A percentile compares a stretch with the other conserved stretches of the same genome.
phyloP scores from a whole-genome alignment of 2,329 filamentous ascomycete species.

The Chrysoporthe cubensis region DNA sequence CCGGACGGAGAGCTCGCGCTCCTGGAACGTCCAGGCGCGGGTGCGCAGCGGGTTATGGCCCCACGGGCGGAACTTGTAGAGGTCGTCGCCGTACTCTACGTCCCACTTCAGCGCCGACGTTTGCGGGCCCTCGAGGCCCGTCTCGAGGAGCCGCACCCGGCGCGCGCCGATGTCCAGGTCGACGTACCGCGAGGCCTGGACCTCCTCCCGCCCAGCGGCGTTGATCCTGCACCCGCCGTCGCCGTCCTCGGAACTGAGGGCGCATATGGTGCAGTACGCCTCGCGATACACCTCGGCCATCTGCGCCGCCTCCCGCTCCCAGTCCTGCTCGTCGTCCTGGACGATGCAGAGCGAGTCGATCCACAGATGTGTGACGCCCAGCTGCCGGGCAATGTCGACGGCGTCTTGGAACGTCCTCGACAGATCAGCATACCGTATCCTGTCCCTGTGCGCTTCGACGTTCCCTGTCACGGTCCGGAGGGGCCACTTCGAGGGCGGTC shows the following conservation, averaged over 20 bases:
- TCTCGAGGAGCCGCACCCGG: not conserved
- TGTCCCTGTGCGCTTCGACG: not conserved
- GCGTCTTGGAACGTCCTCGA: slow-evolving; percentile 30
- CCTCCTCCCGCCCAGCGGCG: not conserved
- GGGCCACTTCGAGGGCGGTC: slow-evolving; percentile 13
- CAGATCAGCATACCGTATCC: slow-evolving; percentile 15
- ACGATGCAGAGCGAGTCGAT: slow-evolving; percentile 31
- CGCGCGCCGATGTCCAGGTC: not conserved
- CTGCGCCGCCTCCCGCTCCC: slow-evolving; percentile 27
- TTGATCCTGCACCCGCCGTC: slow-evolving; percentile 12
- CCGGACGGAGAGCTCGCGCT: slow-evolving; percentile 23
- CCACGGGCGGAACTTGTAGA: not conserved
- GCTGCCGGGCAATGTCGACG: slow-evolving; percentile 18
- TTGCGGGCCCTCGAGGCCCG: not conserved
- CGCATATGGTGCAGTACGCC: slow-evolving; percentile 24
- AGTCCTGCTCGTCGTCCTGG: slow-evolving; percentile 29
- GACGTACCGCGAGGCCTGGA: not conserved
- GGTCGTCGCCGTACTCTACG: slow-evolving; percentile 3
- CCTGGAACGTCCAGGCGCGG: slow-evolving; percentile 29
- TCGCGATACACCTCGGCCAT: slow-evolving; percentile 32
- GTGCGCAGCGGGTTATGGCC: slow-evolving; percentile 13
- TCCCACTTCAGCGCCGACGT: slow-evolving; percentile 2
- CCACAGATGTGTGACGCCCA: slow-evolving; percentile 26
- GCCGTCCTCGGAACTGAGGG: slow-evolving; percentile 17
- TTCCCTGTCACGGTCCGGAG: slow-evolving; percentile 8